phyloP scores from a whole-genome alignment of 257 asterid species.

The Ilex asprella region DNA sequence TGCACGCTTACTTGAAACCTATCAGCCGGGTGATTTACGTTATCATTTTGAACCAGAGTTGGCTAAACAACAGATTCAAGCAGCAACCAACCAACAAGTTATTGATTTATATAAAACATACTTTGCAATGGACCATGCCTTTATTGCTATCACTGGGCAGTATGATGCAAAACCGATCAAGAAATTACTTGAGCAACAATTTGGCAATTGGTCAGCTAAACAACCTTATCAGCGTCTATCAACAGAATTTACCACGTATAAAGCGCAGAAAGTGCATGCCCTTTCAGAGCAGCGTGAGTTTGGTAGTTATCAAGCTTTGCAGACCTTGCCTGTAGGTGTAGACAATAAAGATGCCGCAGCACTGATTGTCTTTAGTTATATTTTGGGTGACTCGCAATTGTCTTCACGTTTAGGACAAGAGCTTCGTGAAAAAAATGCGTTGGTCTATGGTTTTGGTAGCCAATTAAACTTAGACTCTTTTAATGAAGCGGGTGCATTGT shows the following conservation, averaged over 20 bases:
- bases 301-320: not conserved
- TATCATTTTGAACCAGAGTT: not conserved
- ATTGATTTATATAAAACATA: too few species aligned
- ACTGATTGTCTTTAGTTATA: not conserved
- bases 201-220: not conserved
- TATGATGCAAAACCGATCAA: not conserved
- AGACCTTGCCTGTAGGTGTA: not conserved
- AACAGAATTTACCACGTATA: not conserved
- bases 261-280: not conserved
- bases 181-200: not conserved
- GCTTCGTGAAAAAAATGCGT: not conserved
- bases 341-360: not conserved
- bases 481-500: not conserved
- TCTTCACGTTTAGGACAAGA: not conserved
- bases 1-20: not conserved
- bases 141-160: not conserved
- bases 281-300: not conserved
- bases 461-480: not conserved
- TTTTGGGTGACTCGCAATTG: not conserved
- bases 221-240: not conserved
- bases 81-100: not conserved
- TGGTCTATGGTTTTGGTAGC: not conserved
- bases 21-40: not conserved
- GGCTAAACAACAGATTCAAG: not conserved
- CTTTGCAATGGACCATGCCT: not conserved